These are phyloP conservation scores for Kodamaea suecica DNA, from an alignment of 1,139 yeast genomes.

Conservation along the genomic window DNA sequence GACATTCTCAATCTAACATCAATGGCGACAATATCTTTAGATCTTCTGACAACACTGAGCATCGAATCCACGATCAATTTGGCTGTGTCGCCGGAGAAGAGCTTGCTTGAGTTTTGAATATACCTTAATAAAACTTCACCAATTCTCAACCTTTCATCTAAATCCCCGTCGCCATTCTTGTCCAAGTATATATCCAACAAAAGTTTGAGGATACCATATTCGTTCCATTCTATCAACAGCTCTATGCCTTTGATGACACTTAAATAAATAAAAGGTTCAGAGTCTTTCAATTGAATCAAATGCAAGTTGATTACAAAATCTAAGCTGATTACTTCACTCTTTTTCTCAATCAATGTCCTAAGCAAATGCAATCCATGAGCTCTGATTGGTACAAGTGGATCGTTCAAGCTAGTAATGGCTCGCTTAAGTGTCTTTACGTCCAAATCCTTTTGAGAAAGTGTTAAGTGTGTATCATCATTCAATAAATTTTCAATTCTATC, in stretches of 20 bases:
- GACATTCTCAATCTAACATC: slow-evolving; percentile 78
- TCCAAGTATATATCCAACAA: slow-evolving; percentile 43
- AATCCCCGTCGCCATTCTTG: slow-evolving; percentile 23
- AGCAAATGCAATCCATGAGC: slow-evolving; percentile 80
- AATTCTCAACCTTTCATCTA: slow-evolving; percentile 68
- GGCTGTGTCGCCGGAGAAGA: slow-evolving; percentile 43
- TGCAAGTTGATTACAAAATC: slow-evolving; percentile 61
- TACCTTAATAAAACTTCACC: slow-evolving; percentile 78
- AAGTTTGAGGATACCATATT: slow-evolving; percentile 35
- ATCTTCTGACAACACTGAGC: slow-evolving; percentile 37
- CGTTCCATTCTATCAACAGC: slow-evolving; percentile 48
- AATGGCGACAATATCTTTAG: slow-evolving; percentile 23
- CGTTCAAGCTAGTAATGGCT: slow-evolving; percentile 68
- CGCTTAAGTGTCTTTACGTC: slow-evolving; percentile 39
- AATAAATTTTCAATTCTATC: slow-evolving; percentile 30
- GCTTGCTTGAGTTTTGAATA: slow-evolving; percentile 47
- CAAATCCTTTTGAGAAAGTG: slow-evolving; percentile 16
- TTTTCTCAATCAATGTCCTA: slow-evolving; percentile 51
- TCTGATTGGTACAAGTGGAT: slow-evolving; percentile 76
- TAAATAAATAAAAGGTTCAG: slow-evolving; percentile 83
- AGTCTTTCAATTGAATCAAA: slow-evolving; percentile 63
- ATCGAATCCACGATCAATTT: slow-evolving; percentile 28
- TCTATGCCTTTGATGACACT: slow-evolving; percentile 80
- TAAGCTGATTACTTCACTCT: slow-evolving; percentile 49
- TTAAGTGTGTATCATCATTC: slow-evolving; percentile 21